Evolutionary conservation across 768 basidiomycete genomes (phyloP).

Genomic region (Mycena rebaudengoi): DNA sequence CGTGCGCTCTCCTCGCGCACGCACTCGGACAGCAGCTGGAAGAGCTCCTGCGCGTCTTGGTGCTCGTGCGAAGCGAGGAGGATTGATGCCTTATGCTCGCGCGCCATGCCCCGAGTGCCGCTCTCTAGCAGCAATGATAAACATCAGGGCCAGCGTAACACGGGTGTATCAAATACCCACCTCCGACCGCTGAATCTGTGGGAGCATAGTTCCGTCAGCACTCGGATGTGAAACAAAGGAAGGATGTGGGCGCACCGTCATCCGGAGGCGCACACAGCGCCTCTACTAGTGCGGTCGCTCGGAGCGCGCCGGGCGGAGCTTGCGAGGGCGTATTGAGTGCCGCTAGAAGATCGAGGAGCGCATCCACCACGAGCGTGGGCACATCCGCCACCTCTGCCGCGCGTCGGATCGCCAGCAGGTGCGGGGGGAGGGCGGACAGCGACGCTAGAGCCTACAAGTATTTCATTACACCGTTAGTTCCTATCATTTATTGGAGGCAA

Average conservation of each 20-base stretch:
- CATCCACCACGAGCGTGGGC: conserved; percentile 87
- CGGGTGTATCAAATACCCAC: no score
- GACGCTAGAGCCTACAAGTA: conserved; percentile 89
- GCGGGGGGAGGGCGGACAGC: conserved; percentile 79
- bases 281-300: conserved; percentile 23
- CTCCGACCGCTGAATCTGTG: no score
- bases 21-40: conserved; percentile 90
- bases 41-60: conserved; percentile 98
- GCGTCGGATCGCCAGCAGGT: conserved; percentile 78
- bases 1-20: conserved; percentile 85
- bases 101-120: background rate
- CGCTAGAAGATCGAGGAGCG: conserved; percentile 73
- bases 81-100: conserved; percentile 50
- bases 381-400: conserved; percentile 84
- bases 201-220: no score
- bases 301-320: conserved; percentile 74
- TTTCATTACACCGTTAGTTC: no score
- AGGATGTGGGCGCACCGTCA: conserved; percentile 64
- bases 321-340: conserved; percentile 70
- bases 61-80: conserved; percentile 92
- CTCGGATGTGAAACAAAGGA: conserved; percentile 76
- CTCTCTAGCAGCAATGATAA: no score
- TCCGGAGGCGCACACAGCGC: conserved; percentile 63
- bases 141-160: no score
- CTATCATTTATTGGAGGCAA: no score